phyloP scores from a whole-genome alignment of 2,329 filamentous ascomycete genomes.

The Periconia sp. region DNA sequence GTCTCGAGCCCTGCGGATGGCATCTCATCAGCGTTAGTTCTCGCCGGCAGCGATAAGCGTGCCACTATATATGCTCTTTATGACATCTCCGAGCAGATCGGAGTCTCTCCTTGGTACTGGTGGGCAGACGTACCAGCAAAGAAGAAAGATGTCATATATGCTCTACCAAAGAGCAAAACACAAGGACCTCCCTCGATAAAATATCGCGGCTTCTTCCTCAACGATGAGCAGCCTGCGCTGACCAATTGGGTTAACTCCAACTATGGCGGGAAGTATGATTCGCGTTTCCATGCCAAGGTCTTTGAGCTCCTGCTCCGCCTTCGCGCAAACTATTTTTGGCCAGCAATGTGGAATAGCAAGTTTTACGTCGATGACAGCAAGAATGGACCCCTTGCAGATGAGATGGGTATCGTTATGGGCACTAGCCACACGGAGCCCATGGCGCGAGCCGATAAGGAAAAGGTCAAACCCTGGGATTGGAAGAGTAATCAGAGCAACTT shows the following conservation, averaged over 20 bases:
- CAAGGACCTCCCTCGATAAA: slow-evolving; percentile 66
- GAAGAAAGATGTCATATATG: slow-evolving; percentile 60
- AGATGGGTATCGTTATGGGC: slow-evolving; percentile 73
- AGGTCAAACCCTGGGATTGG: slow-evolving; percentile 35
- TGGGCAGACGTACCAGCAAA: slow-evolving; percentile 67
- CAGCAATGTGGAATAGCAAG: slow-evolving; percentile 70
- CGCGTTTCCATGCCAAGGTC: slow-evolving; percentile 69
- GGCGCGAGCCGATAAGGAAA: slow-evolving; percentile 58
- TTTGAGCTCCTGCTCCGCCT: slow-evolving; percentile 73
- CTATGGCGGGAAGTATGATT: slow-evolving; percentile 53
- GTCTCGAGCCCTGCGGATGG: slow-evolving; percentile 62
- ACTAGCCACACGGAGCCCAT: slow-evolving; percentile 75
- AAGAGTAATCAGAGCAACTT: slow-evolving; percentile 29
- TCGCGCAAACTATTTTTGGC: slow-evolving; percentile 76
- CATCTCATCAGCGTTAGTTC: slow-evolving; percentile 63
- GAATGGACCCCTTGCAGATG: slow-evolving; percentile 71
- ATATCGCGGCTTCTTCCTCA: slow-evolving; percentile 72
- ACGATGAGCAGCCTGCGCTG: slow-evolving; percentile 69
- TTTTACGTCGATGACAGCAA: slow-evolving; percentile 71
- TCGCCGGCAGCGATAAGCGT: slow-evolving; percentile 68
- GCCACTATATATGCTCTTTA: slow-evolving; percentile 73
- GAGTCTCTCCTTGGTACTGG: slow-evolving; percentile 72
- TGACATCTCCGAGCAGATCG: slow-evolving; percentile 72
- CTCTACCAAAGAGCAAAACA: slow-evolving; percentile 58
- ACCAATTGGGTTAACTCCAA: slow-evolving; percentile 67